These are phyloP conservation scores for Flueggea neowawraea DNA, from an alignment of 441 rosid species.

Conservation along the genomic window DNA sequence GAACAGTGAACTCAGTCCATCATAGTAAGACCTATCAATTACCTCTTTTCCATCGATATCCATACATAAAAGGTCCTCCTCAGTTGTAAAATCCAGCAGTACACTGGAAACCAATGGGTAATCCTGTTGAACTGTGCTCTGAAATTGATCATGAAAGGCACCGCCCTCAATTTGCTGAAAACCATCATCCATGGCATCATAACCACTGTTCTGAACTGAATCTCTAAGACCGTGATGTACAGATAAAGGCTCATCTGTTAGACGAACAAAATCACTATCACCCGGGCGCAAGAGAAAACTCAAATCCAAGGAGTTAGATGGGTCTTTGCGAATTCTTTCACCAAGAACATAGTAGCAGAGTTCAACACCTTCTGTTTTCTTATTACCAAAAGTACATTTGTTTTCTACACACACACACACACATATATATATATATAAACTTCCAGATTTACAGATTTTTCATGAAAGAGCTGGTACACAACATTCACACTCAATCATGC, in stretches of 20 bases:
- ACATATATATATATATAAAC: too few relatives aligned
- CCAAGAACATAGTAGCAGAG: slow-evolving; percentile 61
- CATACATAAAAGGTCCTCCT: too few relatives aligned
- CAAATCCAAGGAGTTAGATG: slow-evolving; percentile 53
- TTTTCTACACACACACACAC: too few relatives aligned
- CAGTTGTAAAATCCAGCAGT: too few relatives aligned
- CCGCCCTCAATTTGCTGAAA: slow-evolving; percentile 59
- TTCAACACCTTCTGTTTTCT: slow-evolving; percentile 54
- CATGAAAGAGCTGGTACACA: slow-evolving; percentile 37
- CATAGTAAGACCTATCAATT: slow-evolving; percentile 60
- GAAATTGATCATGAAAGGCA: too few relatives aligned
- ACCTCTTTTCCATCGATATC: slow-evolving; percentile 63
- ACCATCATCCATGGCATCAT: slow-evolving; percentile 41
- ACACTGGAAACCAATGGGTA: too few relatives aligned
- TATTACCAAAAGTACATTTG: slow-evolving; percentile 47
- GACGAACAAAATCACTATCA: slow-evolving; percentile 40
- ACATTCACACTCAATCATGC: slow-evolving; percentile 59
- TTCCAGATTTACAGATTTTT: slow-evolving; percentile 49
- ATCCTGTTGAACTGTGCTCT: too few relatives aligned
- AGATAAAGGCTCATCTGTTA: slow-evolving; percentile 33
- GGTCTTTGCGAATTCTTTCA: slow-evolving; percentile 63
- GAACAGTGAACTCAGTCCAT: slow-evolving; percentile 67
- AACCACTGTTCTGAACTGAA: slow-evolving; percentile 51
- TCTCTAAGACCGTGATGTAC: slow-evolving; percentile 34
- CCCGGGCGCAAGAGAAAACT: slow-evolving; percentile 49